Conservation (phyloP, 768 basidiomycete species). For the Pluteus cervinus region DNA sequence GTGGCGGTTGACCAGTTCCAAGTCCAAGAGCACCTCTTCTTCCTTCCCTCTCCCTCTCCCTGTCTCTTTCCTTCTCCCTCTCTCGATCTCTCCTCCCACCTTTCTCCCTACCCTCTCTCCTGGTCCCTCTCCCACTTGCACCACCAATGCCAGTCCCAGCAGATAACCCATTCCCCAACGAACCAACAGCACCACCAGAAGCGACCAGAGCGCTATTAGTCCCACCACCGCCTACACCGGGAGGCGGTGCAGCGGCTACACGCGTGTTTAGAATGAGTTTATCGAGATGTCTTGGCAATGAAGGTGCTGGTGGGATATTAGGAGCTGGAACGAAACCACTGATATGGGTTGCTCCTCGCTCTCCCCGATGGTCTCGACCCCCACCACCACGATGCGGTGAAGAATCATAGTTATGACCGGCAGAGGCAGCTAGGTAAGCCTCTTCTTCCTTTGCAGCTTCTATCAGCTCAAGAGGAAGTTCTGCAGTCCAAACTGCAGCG, state of each 20-base stretch:
- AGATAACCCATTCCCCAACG: not conserved
- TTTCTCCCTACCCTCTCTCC: slow-evolving; percentile 7
- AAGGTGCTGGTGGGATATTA: slow-evolving; percentile 82
- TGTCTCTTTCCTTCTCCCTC: slow-evolving; percentile 13
- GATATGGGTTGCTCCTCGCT: slow-evolving; percentile 20
- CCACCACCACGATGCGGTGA: slow-evolving; percentile 11
- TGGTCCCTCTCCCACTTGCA: slow-evolving; percentile 18
- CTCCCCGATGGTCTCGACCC: no score
- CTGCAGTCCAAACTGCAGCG: slow-evolving; percentile 61
- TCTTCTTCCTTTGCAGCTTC: slow-evolving; percentile 85
- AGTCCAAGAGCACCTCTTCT: no score
- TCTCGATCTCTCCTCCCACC: slow-evolving; percentile 9
- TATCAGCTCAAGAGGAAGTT: slow-evolving; percentile 72
- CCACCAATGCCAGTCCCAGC: slow-evolving; percentile 3
- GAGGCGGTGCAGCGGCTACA: slow-evolving; percentile 21
- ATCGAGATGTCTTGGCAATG: slow-evolving; percentile 85
- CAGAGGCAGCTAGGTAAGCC: slow-evolving; percentile 49
- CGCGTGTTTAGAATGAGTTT: slow-evolving; percentile 82
- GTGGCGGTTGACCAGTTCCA: slow-evolving; percentile 16
- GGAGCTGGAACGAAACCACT: slow-evolving; percentile 54
- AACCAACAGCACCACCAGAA: not conserved
- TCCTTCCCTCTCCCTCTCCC: slow-evolving; percentile 17
- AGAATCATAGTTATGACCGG: slow-evolving; percentile 26
- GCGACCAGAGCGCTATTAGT: not conserved
- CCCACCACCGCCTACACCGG: no score